Percentiles rank a stretch among this genome's conserved stretches.
These are phyloP conservation scores for Gossypium turneri DNA, from an alignment of 345 rosid genomes.

Conservation along the genomic window DNA sequence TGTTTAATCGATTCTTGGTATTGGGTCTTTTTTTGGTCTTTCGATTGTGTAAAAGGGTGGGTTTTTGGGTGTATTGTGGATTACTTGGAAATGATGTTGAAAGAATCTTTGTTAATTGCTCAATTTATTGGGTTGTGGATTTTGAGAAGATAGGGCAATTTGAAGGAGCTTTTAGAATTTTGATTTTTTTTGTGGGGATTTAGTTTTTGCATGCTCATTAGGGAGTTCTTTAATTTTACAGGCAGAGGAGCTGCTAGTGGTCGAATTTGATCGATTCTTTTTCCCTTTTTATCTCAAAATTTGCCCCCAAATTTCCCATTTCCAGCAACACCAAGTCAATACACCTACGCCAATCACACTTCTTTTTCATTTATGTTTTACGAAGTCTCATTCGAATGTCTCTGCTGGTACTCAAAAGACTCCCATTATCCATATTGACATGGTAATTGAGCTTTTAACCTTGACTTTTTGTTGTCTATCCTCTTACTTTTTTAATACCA, in stretches of 20 bases:
- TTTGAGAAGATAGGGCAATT: neutral
- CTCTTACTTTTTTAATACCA: too few species aligned
- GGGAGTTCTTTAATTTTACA: neutral
- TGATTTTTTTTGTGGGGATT: neutral
- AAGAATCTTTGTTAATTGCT: too few species aligned
- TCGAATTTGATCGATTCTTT: neutral
- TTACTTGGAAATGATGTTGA: neutral
- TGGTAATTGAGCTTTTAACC: too few species aligned
- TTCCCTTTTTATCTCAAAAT: neutral
- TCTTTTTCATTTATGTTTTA: too few species aligned
- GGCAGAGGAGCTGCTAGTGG: neutral
- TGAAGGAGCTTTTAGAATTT: neutral
- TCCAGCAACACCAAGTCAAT: too few species aligned
- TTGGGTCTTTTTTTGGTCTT: neutral
- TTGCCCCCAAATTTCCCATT: too few species aligned
- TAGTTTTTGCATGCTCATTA: neutral
- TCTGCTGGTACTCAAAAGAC: too few species aligned
- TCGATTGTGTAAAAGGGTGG: neutral
- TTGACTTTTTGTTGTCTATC: too few species aligned
- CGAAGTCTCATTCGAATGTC: too few species aligned
- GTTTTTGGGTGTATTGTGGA: neutral
- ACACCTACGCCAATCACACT: too few species aligned
- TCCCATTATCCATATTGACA: too few species aligned
- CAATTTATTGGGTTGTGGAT: neutral
- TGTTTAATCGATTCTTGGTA: neutral